Percentiles rank a stretch among this genome's conserved stretches.
Conservation (phyloP, 306 rosid genomes). For the Corylus heterophylla region DNA sequence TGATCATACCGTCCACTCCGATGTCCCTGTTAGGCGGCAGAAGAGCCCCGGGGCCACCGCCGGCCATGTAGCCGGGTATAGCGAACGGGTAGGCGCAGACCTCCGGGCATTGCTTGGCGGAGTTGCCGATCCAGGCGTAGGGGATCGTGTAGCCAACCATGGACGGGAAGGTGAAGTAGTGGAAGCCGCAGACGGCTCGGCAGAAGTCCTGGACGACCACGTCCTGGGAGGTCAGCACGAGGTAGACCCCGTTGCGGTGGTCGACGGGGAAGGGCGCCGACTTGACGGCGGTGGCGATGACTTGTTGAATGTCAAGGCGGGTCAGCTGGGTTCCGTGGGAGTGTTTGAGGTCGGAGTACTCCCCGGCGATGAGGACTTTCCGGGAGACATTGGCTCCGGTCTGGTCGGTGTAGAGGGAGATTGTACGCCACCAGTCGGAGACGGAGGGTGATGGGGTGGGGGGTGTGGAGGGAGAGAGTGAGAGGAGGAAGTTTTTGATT, state of each 20-base stretch:
- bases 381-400: constrained; percentile 86
- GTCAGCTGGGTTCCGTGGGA: constrained; percentile 68
- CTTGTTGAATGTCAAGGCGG: constrained; percentile 71
- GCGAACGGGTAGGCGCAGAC: constrained; percentile 95
- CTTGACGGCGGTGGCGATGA: constrained; percentile 64
- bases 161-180: constrained; percentile 89
- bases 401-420: constrained; percentile 82
- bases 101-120: constrained; percentile 87
- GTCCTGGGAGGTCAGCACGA: constrained; percentile 61
- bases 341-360: constrained; percentile 53
- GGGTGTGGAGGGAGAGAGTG: constrained; percentile 49
- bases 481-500: constrained; percentile 68
- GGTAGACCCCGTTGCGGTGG: constrained; percentile 78
- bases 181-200: constrained; percentile 94
- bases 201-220: constrained; percentile 82
- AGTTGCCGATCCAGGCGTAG: constrained; percentile 92
- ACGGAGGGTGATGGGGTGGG: constrained; percentile 63
- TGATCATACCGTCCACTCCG: constrained; percentile 63
- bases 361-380: constrained; percentile 64
- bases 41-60: constrained; percentile 65
- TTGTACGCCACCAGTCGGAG: constrained; percentile 84
- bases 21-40: constrained; percentile 53
- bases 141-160: constrained; percentile 85
- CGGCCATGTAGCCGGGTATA: constrained; percentile 71
- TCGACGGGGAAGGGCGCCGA: constrained; percentile 79